Evolutionary conservation across 768 basidiomycete species (phyloP).

Genomic region (Boletales sp.): DNA sequence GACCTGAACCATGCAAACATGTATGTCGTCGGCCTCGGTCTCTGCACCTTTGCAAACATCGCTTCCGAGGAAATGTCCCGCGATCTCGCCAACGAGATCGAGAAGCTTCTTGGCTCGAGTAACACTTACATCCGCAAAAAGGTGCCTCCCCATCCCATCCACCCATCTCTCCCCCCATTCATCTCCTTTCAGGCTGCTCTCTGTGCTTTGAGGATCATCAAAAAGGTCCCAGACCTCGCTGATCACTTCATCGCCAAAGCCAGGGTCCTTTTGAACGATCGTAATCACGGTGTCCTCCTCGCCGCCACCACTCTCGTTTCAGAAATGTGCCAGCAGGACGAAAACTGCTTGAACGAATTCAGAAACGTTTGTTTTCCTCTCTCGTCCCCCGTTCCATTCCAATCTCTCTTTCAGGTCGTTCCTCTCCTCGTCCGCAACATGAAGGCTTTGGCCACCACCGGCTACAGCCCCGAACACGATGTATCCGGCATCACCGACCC

Average conservation of each 20-base stretch:
- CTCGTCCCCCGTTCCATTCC: conserved; percentile 5
- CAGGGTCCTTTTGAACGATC: conserved; percentile 88
- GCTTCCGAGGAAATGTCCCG: conserved; percentile 99
- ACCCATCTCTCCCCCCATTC: neutral
- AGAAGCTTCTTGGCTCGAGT: conserved; percentile 93
- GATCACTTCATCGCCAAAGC: conserved; percentile 89
- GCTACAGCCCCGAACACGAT: conserved; percentile 97
- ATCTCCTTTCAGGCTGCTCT: conserved; percentile 69
- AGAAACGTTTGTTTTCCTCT: conserved; percentile 60
- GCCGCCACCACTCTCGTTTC: conserved; percentile 92
- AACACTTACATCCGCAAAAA: conserved; percentile 99
- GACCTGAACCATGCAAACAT: conserved; percentile 99
- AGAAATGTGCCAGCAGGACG: conserved; percentile 88
- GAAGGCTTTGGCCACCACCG: conserved; percentile 91
- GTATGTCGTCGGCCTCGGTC: conserved; percentile 95
- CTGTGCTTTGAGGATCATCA: conserved; percentile 90
- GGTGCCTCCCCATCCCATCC: conserved; percentile 39
- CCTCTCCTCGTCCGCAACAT: conserved; percentile 91
- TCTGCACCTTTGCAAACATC: conserved; percentile 98
- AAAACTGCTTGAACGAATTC: conserved; percentile 75
- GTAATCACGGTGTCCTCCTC: conserved; percentile 94
- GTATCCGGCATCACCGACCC: conserved; percentile 99
- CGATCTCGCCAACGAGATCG: conserved; percentile 95
- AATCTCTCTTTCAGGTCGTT: conserved; percentile 60
- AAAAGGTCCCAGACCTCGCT: conserved; percentile 92